phyloP scores from a whole-genome alignment of 176 grass and related monocot species.

The bread wheat (Triticum aestivum) region DNA sequence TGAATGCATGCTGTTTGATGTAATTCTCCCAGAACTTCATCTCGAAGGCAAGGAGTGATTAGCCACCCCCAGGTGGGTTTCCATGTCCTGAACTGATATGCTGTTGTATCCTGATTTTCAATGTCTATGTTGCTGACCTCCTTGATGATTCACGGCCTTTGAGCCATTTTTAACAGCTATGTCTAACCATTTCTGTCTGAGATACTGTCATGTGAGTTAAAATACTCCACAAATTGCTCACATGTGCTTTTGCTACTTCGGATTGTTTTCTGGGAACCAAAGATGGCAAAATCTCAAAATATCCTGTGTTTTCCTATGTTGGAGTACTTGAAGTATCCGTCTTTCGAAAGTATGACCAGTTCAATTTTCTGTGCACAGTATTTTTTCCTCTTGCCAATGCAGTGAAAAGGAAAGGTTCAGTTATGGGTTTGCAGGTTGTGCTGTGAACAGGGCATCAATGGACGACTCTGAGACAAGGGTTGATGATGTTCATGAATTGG shows the following conservation, averaged over 20 bases:
- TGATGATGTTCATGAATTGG: constrained; percentile 61
- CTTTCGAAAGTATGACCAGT: neutral
- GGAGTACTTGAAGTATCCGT: neutral
- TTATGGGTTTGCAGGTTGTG: constrained; percentile 76
- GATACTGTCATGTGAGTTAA: neutral
- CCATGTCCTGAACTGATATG: too few relatives aligned
- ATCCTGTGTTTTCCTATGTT: neutral
- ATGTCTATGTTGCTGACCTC: too few relatives aligned
- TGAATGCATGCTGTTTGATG: too few relatives aligned
- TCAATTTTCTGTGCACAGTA: neutral
- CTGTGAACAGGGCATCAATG: constrained; percentile 82
- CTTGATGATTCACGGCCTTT: too few relatives aligned
- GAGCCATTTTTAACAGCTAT: neutral
- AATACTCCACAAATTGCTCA: neutral
- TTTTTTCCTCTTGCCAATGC: neutral
- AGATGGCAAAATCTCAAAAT: neutral
- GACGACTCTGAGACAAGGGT: constrained; percentile 87
- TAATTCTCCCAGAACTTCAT: neutral
- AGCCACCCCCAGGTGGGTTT: too few relatives aligned
- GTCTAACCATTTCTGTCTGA: neutral
- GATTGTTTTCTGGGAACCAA: neutral
- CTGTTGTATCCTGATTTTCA: too few relatives aligned
- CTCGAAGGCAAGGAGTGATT: too few relatives aligned
- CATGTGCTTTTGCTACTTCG: neutral
- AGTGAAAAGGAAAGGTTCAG: constrained; percentile 60